Evolutionary conservation across 2,329 filamentous ascomycete genomes (phyloP).

Genomic region (Claviceps spartinae): DNA sequence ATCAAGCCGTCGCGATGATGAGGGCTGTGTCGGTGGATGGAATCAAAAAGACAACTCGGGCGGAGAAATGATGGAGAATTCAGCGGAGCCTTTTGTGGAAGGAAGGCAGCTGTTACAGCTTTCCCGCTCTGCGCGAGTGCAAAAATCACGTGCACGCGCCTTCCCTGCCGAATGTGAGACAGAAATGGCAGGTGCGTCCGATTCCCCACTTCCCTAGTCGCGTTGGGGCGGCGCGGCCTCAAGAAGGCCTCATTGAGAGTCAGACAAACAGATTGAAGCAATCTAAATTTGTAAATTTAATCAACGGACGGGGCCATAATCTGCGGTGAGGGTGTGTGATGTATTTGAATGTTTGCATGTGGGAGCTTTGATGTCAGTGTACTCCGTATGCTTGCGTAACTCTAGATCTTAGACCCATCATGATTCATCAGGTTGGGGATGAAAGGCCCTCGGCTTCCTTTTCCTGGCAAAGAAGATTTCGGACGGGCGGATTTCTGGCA

Average conservation of each 20-base stretch:
- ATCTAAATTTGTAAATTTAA: too few relatives aligned
- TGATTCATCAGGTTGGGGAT: too few relatives aligned
- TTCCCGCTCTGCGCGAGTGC: not conserved
- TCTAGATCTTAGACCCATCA: too few relatives aligned
- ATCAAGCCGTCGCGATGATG: not conserved
- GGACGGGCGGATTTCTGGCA: not conserved
- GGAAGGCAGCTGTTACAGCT: not conserved
- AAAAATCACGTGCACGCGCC: not conserved
- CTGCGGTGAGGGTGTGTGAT: too few relatives aligned
- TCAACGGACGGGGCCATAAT: too few relatives aligned
- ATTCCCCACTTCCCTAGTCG: not conserved
- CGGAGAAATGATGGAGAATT: not conserved
- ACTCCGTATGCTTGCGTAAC: too few relatives aligned
- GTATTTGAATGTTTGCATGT: too few relatives aligned
- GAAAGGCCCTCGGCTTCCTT: not conserved
- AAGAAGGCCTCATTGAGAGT: too few relatives aligned
- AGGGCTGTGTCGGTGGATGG: not conserved
- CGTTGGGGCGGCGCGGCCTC: too few relatives aligned
- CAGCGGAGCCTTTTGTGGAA: not conserved
- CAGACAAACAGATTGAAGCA: too few relatives aligned
- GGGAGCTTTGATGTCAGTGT: too few relatives aligned
- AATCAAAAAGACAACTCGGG: not conserved
- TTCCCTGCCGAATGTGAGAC: not conserved
- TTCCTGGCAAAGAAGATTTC: not conserved
- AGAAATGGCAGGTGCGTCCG: not conserved